Evolutionary conservation across 2,329 filamentous ascomycete genomes (phyloP), one percentile per base, ranked within the genome.

Genomic region (Endocalyx cinctus): DNA sequence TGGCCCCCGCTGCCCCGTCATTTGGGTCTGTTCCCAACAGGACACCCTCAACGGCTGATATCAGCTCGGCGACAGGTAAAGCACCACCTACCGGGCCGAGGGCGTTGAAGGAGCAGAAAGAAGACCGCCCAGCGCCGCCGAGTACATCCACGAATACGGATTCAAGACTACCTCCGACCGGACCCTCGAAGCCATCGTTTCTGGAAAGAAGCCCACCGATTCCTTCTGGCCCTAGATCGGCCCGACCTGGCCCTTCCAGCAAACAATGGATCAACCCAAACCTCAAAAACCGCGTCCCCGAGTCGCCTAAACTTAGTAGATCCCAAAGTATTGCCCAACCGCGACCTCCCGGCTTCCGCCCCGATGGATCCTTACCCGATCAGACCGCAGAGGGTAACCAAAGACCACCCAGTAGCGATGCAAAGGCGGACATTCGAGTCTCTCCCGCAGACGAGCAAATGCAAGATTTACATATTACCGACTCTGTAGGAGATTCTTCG

Each of bases 251-350:
- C 6, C 66, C 70, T 12, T 72, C 71, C 1, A 77, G 72, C 49
- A 77, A 75, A 45, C 74, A 77, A 52, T 79, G 74, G 74, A 71
- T 74, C 37, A 76, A 76, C 31, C 70, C 72, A 4, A 67, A 64
- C 17, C 46, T 72, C 5, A 74, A 69, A 51, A 71, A 71, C 27
- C 45, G 52, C 37, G 54, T 59, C 0, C 67, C 71, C 2, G 70
- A 73, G 13, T 75, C 71, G 3, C 72, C 74, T 3, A 73, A 72
- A 40, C 49, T 65, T 18, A 66, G 63, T 45, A 61, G 72, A 35
- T 67, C 70, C 2, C 69, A 70, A 39, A 72, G 64, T 34, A 69
- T 74, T 45, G 60, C 61, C 11, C 60, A 63, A 25, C 65, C 57
- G 29, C 53, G 56, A 3, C 51, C 60, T 1, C 45, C 55, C 17